Evolutionary conservation across 192 early-diverging fungal species (phyloP).

Genomic region (Haplosporangium gracile): DNA sequence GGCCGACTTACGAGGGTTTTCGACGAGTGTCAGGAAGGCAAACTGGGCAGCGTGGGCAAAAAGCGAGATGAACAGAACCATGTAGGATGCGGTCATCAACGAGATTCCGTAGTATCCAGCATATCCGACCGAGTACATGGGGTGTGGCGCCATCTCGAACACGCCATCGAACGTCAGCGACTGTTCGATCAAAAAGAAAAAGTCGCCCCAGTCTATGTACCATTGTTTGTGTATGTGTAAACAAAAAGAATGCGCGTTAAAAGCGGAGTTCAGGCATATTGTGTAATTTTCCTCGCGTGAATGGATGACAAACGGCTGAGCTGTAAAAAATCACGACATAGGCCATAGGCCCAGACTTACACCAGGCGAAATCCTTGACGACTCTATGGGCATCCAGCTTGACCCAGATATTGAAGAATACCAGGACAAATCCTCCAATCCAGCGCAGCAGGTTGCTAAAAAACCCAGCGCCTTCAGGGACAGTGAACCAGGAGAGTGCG

Average conservation of each 20-base stretch:
- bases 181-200: slow-evolving; percentile 95
- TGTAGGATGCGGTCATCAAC: slow-evolving; percentile 91
- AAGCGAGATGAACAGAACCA: slow-evolving; percentile 89
- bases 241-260: not conserved
- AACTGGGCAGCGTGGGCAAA: slow-evolving; percentile 91
- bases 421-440: slow-evolving; percentile 80
- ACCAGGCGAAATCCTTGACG: slow-evolving; percentile 99
- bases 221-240: not conserved
- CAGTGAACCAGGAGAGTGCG: slow-evolving; percentile 82
- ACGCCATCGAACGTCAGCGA: slow-evolving; percentile 92
- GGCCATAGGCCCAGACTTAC: slow-evolving; percentile 61
- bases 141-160: slow-evolving; percentile 97
- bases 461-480: slow-evolving; percentile 71
- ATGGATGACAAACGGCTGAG: slow-evolving; percentile 1
- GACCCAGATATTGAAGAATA: slow-evolving; percentile 96
- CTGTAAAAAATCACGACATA: not conserved
- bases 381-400: slow-evolving; percentile 96
- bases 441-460: slow-evolving; percentile 80
- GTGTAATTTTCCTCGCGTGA: not conserved
- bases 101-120: slow-evolving; percentile 96
- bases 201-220: slow-evolving; percentile 95
- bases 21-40: slow-evolving; percentile 89
- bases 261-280: not conserved
- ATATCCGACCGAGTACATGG: slow-evolving; percentile 99
- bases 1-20: slow-evolving; percentile 82